These are phyloP conservation scores for Coemansia sp. DNA, from an alignment of 192 early-diverging fungal species.

Conservation along the genomic window DNA sequence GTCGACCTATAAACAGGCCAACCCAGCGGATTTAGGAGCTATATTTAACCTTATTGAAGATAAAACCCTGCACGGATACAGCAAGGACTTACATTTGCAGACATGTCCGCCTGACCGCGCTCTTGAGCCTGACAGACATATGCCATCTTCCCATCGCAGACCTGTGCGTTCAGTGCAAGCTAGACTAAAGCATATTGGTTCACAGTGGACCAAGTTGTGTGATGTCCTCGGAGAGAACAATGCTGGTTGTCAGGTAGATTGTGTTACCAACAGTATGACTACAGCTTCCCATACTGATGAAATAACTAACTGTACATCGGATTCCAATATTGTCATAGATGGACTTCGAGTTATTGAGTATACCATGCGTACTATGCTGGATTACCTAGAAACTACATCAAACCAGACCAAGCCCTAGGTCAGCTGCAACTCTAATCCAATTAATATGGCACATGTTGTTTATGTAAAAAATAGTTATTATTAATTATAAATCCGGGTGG, in stretches of 20 bases:
- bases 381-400: background rate
- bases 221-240: background rate
- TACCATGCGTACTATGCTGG: background rate
- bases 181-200: background rate
- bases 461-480: background rate
- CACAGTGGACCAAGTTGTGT: background rate
- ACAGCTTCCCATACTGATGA: background rate
- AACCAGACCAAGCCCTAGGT: background rate
- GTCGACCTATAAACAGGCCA: background rate
- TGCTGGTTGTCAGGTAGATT: background rate
- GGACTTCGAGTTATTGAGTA: background rate
- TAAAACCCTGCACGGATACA: background rate
- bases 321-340: background rate
- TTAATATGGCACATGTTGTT: background rate
- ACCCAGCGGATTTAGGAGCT: background rate
- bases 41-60: background rate
- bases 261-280: background rate
- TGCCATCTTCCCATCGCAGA: background rate
- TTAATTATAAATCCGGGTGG: background rate
- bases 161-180: background rate
- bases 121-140: background rate
- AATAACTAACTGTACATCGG: background rate
- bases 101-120: background rate
- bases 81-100: background rate
- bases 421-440: background rate